Base-by-base conservation (phyloP, 2,329 filamentous ascomycete genomes). In the Colletotrichum spaethianum region DNA sequence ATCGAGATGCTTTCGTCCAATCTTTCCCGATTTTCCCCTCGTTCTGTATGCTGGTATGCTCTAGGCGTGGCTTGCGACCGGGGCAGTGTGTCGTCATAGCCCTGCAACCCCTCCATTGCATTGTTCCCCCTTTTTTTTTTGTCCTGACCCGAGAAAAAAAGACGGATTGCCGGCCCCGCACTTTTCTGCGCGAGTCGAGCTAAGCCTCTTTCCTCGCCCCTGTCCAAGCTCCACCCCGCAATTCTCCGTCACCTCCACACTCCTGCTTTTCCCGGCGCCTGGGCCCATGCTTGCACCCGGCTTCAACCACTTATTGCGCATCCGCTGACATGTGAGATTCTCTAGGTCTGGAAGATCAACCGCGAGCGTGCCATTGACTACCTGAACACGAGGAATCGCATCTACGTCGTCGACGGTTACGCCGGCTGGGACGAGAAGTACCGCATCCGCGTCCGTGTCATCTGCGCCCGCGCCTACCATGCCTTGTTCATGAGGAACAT, bases 401-500 rank as follows among this genome's bases (percentile, higher is more conserved):
- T 99, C 87, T 99, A 99, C 85, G 96, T 99, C 76, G 90, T 99
- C 76, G 96, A 99, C 83, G 96, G 96, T 76, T 99, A 93, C 82
- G 96, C 96, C 77, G 96, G 96, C 83, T 99, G 96, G 96, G 96
- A 99, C 79, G 93, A 97, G 88, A 95, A 96, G 84, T 99, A 99
- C 89, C 91, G 95, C 77, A 98, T 99, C 87, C 94, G 92, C 80
- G 96, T 99, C 79, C 95, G 96, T 81, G 96, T 99, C 76, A 95
- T 99, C 82, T 99, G 96, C 87, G 96, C 96, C 77, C 95, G 96
- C 82, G 96, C 96, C 85, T 99, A 99, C 90, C 96, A 99, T 90
- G 96, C 96, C 74, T 91, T 99, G 76, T 99, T 99, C 92, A 99
- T 99, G 96, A 94, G 95, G 82, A 99, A 99, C 90, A 99, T 99